Base-by-base conservation (phyloP, 1,284 basidiomycete species). In the Coniferiporia sulphurascens region DNA sequence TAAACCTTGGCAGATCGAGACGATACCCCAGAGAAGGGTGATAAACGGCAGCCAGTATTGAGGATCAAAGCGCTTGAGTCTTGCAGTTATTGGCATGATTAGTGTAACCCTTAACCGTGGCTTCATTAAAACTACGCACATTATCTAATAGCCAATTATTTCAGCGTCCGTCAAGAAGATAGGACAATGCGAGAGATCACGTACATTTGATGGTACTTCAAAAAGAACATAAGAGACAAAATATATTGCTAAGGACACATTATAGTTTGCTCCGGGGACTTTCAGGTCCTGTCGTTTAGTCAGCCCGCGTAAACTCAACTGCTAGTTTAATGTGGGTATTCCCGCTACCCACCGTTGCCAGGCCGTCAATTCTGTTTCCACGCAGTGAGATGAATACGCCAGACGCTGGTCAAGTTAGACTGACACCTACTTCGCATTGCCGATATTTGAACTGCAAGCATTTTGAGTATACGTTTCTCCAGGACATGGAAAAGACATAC, bases 201-300 rank as follows among this genome's bases (percentile, higher is more conserved):
- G 67, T 69, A 91, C 82, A 71, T 88, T 84, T 55, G 78, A 71
- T 1, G 87, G 88, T 13, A 89, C 81, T 69, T 89, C 87, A 64
- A 87, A 87, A 13, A 83, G 63, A 22, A 88, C 80, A 67, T 89
- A 89, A 55, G 84, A 81, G 0, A 84, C 76, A 66, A 89, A 86
- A 72, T 84, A 85, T 13, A 86, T 67, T 0, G 83, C 82, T n/a
- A 87, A 70, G 2, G 80, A 75, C 2, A 81, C 81, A 63, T 85
- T 85, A 67, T 86, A 86, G 58, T 77, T 79, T 6, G 79, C 72
- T 6, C 75, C 68, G 17, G 76, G 70, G 7, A 84, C 66, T 36
- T 77, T 62, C 12, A 82, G 70, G 61, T 83, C 82, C 81, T 80
- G 55, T 5, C 27, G 27, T 27, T 27, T 41, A 43, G 52, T 54